Evolutionary conservation across 1,284 basidiomycete genomes (phyloP).

Genomic region (Athelia sp.): DNA sequence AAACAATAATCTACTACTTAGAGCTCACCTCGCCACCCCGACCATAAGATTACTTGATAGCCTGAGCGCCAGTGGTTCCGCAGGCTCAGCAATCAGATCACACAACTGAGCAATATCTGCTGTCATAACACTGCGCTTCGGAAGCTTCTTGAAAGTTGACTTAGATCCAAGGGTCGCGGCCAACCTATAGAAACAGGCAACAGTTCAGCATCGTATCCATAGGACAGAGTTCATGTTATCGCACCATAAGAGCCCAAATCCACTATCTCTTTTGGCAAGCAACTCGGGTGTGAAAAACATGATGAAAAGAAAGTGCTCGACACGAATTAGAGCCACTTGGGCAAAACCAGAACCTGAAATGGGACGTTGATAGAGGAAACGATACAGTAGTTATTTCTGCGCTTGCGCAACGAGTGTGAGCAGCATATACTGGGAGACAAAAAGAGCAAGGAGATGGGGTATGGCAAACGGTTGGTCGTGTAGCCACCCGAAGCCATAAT

Average conservation of each 20-base stretch:
- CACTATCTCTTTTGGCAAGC: conserved; percentile 68
- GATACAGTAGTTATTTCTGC: background rate
- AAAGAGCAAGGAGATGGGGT: background rate
- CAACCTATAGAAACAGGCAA: conserved; percentile 49
- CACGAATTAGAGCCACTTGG: conserved; percentile 26
- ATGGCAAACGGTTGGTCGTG: too few species aligned
- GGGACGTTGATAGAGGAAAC: background rate
- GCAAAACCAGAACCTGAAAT: conserved; percentile 73
- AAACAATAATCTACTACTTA: background rate
- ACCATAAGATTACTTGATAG: conserved; percentile 85
- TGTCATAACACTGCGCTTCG: conserved; percentile 72
- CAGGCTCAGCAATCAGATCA: conserved; percentile 70
- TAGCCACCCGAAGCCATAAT: too few species aligned
- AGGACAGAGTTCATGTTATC: conserved; percentile 1
- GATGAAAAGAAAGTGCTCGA: background rate
- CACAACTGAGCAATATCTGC: conserved; percentile 81
- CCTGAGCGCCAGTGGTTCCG: conserved; percentile 81
- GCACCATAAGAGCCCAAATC: conserved; percentile 77
- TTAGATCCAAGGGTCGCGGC: conserved; percentile 84
- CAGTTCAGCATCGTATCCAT: background rate
- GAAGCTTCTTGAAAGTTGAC: conserved; percentile 77
- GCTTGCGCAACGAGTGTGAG: background rate
- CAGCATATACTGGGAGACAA: background rate
- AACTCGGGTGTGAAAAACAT: conserved; percentile 81
- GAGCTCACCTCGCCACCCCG: conserved; percentile 75